A percentile compares a stretch with the other conserved stretches of the same genome.
These are phyloP conservation scores for Cercospora berteroae DNA, from an alignment of 2,329 filamentous ascomycete genomes.

Conservation along the genomic window DNA sequence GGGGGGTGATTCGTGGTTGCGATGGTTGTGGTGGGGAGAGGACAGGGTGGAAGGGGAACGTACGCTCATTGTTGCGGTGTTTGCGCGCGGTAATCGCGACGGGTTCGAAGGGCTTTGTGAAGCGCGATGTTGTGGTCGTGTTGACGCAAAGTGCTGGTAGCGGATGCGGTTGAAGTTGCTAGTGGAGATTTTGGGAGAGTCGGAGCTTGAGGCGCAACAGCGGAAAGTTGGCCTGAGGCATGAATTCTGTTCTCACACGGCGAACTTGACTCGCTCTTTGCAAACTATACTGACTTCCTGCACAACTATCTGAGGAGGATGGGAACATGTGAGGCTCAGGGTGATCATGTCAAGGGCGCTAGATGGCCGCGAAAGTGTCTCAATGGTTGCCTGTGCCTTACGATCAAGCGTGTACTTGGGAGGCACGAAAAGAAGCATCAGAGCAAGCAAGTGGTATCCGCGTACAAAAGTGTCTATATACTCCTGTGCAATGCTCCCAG, in stretches of 20 bases:
- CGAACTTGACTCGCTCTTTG: no score
- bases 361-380: no score
- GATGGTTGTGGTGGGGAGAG: neutral
- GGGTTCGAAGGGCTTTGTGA: neutral
- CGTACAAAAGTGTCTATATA: conserved; percentile 14
- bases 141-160: neutral
- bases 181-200: neutral
- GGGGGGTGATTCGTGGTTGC: neutral
- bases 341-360: no score
- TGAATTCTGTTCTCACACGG: no score
- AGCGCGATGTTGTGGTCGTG: neutral
- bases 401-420: no score
- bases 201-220: neutral
- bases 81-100: neutral
- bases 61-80: conserved; percentile 29
- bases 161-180: neutral
- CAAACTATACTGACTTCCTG: no score
- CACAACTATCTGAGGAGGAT: no score
- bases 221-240: neutral
- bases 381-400: no score
- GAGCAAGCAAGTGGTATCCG: conserved; percentile 15
- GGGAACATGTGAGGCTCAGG: no score
- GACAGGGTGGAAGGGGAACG: neutral
- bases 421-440: neutral
- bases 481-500: conserved; percentile 14